Evolutionary conservation across 805 yeast genomes (phyloP), one percentile per base, ranked within the genome.

Genomic region (Metschnikowia corniflorae): DNA sequence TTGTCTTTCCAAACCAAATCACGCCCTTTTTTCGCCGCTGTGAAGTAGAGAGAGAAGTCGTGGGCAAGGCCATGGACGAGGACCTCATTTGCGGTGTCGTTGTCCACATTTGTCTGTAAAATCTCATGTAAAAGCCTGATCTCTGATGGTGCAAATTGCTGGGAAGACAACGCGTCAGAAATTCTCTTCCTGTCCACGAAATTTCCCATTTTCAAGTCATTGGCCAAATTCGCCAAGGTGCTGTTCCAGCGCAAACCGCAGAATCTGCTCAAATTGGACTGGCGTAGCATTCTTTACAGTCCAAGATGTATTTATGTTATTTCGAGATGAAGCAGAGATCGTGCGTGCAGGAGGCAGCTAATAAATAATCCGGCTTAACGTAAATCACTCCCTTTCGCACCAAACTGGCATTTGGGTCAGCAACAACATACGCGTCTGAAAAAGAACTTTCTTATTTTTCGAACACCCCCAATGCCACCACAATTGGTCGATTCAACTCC

Each of bases 41-140:
- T 50, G 46, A 51, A 57, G 40, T 56, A 63, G 20, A 54, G 39
- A 10, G 68, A 60, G 31, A 57, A 63, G 39, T 51, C 55, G 10
- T 50, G 44, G 12, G 38, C 29, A 16, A 54, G 33, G 2, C 55
- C 60, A 7, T 46, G 42, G 16, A 44, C 37, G 24, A 61, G 46
- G 6, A 55, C 18, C 17, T 47, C 49, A 26, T 52, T 40, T 13
- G 47, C 42, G n/a, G 54, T 26, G 7, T 50, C 47, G 5, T 35
- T 16, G 1, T 39, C 30, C 6, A 23, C 15, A 4, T 27, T 25
- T 4, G 25, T 12, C 21, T 24, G 27, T 16, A 45, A 31, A 5
- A 37, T 21, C 2, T 32, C 35, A 28, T 37, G 49, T 16, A 47
- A 42, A 16, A 20, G 16, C 21, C 39, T 32, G 20, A 32, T 27